phyloP scores from a whole-genome alignment of 345 rosid genomes.

The Combretum micranthum region DNA sequence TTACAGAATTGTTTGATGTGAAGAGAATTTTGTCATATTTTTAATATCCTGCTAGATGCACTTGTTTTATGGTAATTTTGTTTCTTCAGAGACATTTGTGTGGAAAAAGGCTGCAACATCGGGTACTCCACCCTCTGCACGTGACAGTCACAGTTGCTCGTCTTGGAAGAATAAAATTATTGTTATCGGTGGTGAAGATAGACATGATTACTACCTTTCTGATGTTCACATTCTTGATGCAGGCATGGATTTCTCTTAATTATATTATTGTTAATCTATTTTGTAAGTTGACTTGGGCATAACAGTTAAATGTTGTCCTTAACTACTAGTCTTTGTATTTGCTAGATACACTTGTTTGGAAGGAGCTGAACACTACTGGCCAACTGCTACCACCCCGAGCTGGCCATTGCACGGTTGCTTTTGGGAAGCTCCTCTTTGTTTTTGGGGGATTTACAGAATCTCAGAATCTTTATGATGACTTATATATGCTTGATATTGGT shows the following conservation, averaged over 20 bases:
- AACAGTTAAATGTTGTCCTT: not conserved
- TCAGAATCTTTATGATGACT: conserved; percentile 83
- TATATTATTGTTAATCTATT: not conserved
- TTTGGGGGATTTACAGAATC: conserved; percentile 97
- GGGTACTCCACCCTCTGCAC: conserved; percentile 82
- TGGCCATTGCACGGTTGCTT: conserved; percentile 81
- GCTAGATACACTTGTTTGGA: conserved; percentile 84
- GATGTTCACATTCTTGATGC: conserved; percentile 95
- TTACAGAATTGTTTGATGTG: not conserved
- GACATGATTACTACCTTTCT: conserved; percentile 79
- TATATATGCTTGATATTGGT: conserved; percentile 86
- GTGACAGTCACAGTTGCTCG: conserved; percentile 97
- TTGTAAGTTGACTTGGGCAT: not conserved
- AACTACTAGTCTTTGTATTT: conserved; percentile 1
- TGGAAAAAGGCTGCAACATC: conserved; percentile 75
- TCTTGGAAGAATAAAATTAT: conserved; percentile 85
- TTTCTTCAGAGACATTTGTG: conserved; percentile 74
- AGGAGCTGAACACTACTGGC: conserved; percentile 72
- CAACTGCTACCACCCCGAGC: conserved; percentile 87
- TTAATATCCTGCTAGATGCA: not conserved
- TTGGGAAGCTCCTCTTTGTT: conserved; percentile 82
- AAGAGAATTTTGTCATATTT: not conserved
- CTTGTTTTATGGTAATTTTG: not conserved
- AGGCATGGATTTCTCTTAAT: conserved; percentile 34
- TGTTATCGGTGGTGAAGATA: conserved; percentile 97